Conservation (phyloP, 2,329 filamentous ascomycete species). For the Hymenoscyphus occultus region DNA sequence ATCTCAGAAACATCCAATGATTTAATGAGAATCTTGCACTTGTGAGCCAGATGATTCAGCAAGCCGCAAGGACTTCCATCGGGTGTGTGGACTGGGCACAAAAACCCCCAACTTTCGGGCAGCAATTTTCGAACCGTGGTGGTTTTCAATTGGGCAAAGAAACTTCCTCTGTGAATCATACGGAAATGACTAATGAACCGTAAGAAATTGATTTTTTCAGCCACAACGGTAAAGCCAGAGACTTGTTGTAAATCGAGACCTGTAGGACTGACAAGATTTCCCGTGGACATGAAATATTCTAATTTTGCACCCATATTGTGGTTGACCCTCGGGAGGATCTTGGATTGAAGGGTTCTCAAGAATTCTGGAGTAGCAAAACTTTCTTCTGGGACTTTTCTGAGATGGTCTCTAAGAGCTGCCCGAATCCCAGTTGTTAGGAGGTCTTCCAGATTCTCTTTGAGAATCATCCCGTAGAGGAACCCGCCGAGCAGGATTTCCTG, state of each 20-base stretch:
- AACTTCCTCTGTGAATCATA: slow-evolving; percentile 98
- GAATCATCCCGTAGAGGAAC: slow-evolving; percentile 89
- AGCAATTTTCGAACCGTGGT: slow-evolving; percentile 94
- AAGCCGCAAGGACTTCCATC: slow-evolving; percentile 94
- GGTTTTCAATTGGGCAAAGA: slow-evolving; percentile 96
- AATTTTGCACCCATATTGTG: slow-evolving; percentile 84
- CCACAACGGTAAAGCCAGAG: slow-evolving; percentile 92
- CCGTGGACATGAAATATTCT: slow-evolving; percentile 95
- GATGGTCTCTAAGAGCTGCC: slow-evolving; percentile 53
- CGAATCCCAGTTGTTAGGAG: slow-evolving; percentile 62
- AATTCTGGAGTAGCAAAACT: slow-evolving; percentile 78
- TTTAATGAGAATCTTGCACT: slow-evolving; percentile 83
- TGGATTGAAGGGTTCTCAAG: slow-evolving; percentile 71
- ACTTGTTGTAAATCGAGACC: slow-evolving; percentile 93
- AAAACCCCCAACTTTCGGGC: slow-evolving; percentile 96
- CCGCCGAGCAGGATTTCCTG: slow-evolving; percentile 93
- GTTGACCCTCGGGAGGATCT: slow-evolving; percentile 77
- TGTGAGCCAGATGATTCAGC: slow-evolving; percentile 91
- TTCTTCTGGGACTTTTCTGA: slow-evolving; percentile 55
- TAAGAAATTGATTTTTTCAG: slow-evolving; percentile 98
- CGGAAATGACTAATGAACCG: slow-evolving; percentile 99
- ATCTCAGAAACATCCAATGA: slow-evolving; percentile 71
- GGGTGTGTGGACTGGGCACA: slow-evolving; percentile 95
- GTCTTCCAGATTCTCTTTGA: slow-evolving; percentile 93
- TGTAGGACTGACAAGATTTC: slow-evolving; percentile 86